Evolutionary conservation across 371 early-diverging fungal genomes (phyloP).

Genomic region (Funneliformis caledonium): DNA sequence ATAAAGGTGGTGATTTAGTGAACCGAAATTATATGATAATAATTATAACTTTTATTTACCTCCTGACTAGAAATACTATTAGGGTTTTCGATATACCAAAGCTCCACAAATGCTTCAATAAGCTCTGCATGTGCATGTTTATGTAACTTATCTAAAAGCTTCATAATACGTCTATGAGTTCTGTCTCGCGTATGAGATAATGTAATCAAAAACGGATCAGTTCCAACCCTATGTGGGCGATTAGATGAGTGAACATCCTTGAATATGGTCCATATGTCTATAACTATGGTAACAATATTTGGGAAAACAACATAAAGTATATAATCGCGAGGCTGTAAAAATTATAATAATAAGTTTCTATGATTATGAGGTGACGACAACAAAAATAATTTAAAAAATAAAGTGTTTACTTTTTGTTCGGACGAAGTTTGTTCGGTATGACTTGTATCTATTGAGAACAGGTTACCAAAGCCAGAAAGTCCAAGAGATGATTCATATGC

Average conservation of each 20-base stretch:
- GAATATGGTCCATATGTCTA: constrained; percentile 38
- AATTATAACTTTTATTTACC: neutral
- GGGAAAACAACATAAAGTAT: constrained; percentile 29
- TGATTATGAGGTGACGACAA: neutral
- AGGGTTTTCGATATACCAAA: constrained; percentile 67
- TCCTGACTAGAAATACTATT: constrained; percentile 42
- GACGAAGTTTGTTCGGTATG: constrained; percentile 1
- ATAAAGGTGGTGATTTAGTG: neutral
- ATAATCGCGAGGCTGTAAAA: constrained; percentile 36
- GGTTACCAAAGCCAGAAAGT: constrained; percentile 22
- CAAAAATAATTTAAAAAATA: neutral
- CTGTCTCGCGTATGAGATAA: constrained; percentile 57
- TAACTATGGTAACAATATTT: constrained; percentile 16
- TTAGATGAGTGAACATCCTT: neutral
- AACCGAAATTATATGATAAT: neutral
- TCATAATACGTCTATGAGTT: constrained; percentile 56
- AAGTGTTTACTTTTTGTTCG: constrained; percentile 26
- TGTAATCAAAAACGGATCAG: constrained; percentile 4
- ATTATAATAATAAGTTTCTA: neutral
- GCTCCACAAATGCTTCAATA: constrained; percentile 66
- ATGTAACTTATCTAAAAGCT: constrained; percentile 63
- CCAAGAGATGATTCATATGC: constrained; percentile 28
- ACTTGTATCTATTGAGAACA: constrained; percentile 32
- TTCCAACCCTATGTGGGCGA: neutral
- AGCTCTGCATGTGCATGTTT: constrained; percentile 61